Evolutionary conservation across 2,329 filamentous ascomycete species (phyloP).

Genomic region (Curvularia lunata): DNA sequence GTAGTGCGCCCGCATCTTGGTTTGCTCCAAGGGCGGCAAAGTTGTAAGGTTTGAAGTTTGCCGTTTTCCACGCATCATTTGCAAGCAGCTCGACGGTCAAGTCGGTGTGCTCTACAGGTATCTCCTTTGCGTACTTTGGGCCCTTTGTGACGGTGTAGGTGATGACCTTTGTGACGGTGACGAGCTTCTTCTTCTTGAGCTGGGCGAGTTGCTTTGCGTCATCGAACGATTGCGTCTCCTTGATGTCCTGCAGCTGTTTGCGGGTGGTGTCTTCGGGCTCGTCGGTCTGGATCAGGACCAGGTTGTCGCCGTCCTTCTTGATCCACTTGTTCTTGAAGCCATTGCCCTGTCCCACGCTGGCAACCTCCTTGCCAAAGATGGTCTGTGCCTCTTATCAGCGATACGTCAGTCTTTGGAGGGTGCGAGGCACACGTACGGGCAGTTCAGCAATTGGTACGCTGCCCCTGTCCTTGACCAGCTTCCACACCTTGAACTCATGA

Average conservation of each 20-base stretch:
- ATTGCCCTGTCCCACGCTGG: conserved; percentile 90
- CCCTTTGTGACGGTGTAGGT: conserved; percentile 86
- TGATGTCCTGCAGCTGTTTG: conserved; percentile 75
- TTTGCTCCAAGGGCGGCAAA: conserved; percentile 75
- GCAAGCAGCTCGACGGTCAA: conserved; percentile 91
- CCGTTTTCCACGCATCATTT: conserved; percentile 88
- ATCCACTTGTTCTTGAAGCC: conserved; percentile 81
- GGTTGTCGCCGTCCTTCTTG: conserved; percentile 65
- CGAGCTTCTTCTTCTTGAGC: conserved; percentile 89
- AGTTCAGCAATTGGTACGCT: conserved; percentile 56
- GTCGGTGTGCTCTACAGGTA: conserved; percentile 92
- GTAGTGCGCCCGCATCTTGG: conserved; percentile 58
- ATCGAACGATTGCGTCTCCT: conserved; percentile 69
- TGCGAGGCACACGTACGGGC: conserved; percentile 42
- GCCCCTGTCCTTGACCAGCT: conserved; percentile 54
- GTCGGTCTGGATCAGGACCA: conserved; percentile 63
- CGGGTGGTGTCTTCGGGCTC: conserved; percentile 81
- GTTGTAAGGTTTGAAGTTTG: conserved; percentile 84
- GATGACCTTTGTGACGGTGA: conserved; percentile 82
- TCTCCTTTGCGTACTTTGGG: conserved; percentile 83
- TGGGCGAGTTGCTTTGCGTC: conserved; percentile 81
- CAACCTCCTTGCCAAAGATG: conserved; percentile 74
- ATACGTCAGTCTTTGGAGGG: not conserved
- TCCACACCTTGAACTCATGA: conserved; percentile 60
- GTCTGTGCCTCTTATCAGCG: conserved; percentile 51